Evolutionary conservation across 257 asterid species (phyloP), one percentile per base, ranked within the genome.

Genomic region (Verbascum thapsus): DNA sequence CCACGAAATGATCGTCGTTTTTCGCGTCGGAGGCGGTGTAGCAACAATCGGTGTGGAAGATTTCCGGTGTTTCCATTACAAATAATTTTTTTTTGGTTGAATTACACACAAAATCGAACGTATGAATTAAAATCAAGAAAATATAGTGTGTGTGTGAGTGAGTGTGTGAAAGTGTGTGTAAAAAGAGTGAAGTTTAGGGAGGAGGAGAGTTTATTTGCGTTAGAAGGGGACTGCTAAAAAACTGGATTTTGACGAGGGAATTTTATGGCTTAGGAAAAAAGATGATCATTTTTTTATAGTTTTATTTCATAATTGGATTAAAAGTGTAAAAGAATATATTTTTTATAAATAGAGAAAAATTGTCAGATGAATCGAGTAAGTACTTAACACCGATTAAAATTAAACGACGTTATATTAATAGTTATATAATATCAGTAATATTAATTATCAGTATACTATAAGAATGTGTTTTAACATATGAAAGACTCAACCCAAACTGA

Each of bases 171-270:
- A 38, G 63, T 61, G 69, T 70, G 74, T 42, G 53, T 63, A 18
- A 53, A 72, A 63, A 55, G 64, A 26, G 32, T 26, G 32, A 26
- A 26, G 32, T 26, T 26, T 26, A 26, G 63, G 43, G 68, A n/a
- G n/a, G n/a, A n/a, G 64, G 65, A 34, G 76, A 79, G 88, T 76
- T 85, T 81, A 79, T 83, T 78, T 78, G 89, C 94, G 87, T 68
- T 78, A 67, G 80, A 82, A 80, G 71, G 86, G 86, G 82, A 54
- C 80, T 78, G 71, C 94, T 85, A 74, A 40, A 79, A 80, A 52
- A 19, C 17, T 74, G 95, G 92, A 82, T 52, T 81, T 74, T 76
- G 88, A 83, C 82, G 79, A 74, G 82, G 88, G 65, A 35, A 74
- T 55, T 71, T 63, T 78, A 76, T 78, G 87, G 83, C n/a, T 76